A percentile compares a stretch with the other conserved stretches of the same genome.
Conservation (phyloP, 495 filamentous ascomycete genomes). For the Xylaria bambusicola region DNA sequence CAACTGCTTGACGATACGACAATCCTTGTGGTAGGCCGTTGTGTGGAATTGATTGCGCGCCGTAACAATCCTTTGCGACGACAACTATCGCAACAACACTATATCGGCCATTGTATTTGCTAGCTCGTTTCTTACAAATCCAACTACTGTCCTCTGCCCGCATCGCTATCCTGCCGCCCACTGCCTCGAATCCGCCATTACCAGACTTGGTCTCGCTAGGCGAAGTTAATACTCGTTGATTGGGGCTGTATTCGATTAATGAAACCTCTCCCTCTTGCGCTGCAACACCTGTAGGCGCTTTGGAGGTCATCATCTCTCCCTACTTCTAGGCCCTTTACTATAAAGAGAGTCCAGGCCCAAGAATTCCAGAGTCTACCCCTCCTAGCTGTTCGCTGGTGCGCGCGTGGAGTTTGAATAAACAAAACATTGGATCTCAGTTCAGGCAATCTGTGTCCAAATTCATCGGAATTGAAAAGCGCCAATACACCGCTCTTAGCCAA, state of each 20-base stretch:
- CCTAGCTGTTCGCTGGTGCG: too few species aligned
- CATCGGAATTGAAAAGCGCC: not conserved
- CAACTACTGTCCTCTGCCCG: not conserved
- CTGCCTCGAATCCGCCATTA: not conserved
- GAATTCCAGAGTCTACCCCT: not conserved
- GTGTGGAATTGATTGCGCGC: not conserved
- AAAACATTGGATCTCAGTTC: not conserved
- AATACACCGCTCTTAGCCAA: not conserved
- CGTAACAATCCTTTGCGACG: not conserved
- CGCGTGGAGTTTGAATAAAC: not conserved
- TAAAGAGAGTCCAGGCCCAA: not conserved
- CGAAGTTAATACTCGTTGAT: too few species aligned
- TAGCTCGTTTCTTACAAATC: constrained; percentile 4
- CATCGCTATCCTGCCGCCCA: not conserved
- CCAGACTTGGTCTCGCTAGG: too few species aligned
- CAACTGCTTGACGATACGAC: not conserved
- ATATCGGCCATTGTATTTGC: not conserved
- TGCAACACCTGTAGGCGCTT: not conserved
- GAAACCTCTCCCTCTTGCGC: not conserved
- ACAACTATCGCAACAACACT: not conserved
- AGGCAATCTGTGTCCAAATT: not conserved
- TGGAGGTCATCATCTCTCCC: not conserved
- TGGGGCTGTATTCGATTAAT: too few species aligned
- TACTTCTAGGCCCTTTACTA: not conserved
- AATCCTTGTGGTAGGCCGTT: not conserved